Base-by-base conservation (phyloP, 805 yeast genomes). In the Metschnikowia cubensis region DNA sequence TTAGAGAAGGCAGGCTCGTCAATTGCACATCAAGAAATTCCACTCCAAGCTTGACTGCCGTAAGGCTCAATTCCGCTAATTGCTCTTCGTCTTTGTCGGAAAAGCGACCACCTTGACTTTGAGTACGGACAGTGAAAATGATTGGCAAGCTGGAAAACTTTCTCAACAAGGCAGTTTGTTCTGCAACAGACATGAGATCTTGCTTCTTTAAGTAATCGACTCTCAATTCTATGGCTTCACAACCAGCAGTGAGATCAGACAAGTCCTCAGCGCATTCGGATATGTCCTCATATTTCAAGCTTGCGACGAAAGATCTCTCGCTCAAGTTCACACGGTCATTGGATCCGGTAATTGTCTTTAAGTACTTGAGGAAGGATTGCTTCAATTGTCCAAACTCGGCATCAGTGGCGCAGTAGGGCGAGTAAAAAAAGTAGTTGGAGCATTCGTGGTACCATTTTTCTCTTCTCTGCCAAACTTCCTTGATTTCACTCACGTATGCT, bases 21-120 rank as follows among this genome's bases (percentile, higher is more conserved):
- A 91, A 75, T 65, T 90, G 95, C 47, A 92, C 68, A 59, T 91
- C 96, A 58, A 91, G 78, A 61, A 73, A 90, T 53, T 85, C 92
- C 52, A 89, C 82, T 45, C 96, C 96, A 52, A 85, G 69, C 64
- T 82, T 85, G 64, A 86, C 75, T 2, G 90, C 97, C 50, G 85
- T 69, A 35, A 66, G 60, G 47, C 81, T 73, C 50, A 90, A 76
- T 14, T 68, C 63, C 52, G 73, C 76, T 50, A 88, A 76, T 18
- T 68, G 60, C 4, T 66, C 75, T 25, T 61, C 59, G 13, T 79
- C 81, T 7, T 71, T 71, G 60, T 87, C 89, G 1, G 87, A 86
- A 69, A 89, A 87, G 39, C 72, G 65, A 21, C 97, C 97, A 44
- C 97, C 97, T 69, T 90, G 96, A 3, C 83, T 71, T 56, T 71